Evolutionary conservation across 331 rosid species (phyloP).

Genomic region (Saraca asoca): DNA sequence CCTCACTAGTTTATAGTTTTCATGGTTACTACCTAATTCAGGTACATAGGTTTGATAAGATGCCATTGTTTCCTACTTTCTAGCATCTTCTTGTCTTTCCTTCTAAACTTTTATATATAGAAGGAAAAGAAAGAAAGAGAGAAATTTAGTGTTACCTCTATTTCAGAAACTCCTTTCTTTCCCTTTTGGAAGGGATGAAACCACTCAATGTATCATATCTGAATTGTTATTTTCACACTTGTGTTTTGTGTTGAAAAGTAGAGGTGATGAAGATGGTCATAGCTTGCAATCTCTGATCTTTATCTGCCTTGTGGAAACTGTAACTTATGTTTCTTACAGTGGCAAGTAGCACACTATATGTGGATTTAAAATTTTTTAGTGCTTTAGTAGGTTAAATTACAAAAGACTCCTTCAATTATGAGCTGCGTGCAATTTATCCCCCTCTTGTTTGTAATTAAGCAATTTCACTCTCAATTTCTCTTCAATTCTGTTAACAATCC

Average conservation of each 20-base stretch:
- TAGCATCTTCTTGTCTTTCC: neutral
- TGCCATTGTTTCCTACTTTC: conserved; percentile 14
- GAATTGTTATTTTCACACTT: neutral
- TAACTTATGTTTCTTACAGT: neutral
- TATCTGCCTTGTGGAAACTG: neutral
- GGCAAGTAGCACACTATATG: neutral
- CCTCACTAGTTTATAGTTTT: conserved; percentile 21
- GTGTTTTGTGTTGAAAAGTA: neutral
- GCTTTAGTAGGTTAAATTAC: neutral
- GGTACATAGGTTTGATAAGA: conserved; percentile 30
- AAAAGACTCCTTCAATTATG: too few species aligned
- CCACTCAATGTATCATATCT: neutral
- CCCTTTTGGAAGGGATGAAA: neutral
- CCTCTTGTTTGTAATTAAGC: too few species aligned
- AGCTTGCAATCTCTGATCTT: neutral
- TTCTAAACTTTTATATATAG: neutral
- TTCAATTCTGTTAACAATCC: too few species aligned
- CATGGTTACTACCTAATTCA: conserved; percentile 17
- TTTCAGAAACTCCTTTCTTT: neutral
- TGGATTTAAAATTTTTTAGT: neutral
- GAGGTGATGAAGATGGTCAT: neutral
- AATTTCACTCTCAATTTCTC: too few species aligned
- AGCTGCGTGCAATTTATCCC: too few species aligned
- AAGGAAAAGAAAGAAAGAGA: neutral
- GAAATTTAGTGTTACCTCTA: neutral